Base-by-base conservation (phyloP, 75 land plant species). In the Adiantum capillusveneris region DNA sequence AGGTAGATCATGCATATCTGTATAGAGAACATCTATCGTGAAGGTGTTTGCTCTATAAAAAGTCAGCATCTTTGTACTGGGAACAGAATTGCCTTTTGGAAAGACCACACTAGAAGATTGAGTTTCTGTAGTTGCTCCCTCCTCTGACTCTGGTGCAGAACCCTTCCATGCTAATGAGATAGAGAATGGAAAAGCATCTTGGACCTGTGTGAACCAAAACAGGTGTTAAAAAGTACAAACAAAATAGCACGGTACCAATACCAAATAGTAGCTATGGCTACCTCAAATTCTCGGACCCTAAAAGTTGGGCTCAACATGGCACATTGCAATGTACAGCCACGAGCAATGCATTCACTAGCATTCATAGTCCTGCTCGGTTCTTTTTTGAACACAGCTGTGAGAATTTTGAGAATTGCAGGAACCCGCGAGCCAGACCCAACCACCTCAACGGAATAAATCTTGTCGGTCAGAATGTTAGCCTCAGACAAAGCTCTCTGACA, bases 311-410 rank as follows among this genome's bases (percentile, higher is more conserved):
- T 89, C 31, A 94, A 76, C 98, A 94, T 94, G 20, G 98, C 98
- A 81, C 90, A 83, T 57, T 89, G 98, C 20, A 94, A 83, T 9
- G 98, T 84, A 71, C 98, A 94, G 6, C 98, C 98, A 41, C 96
- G 87, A 9, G 96, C 87, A 49, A 94, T 76, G 65, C 96, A 88
- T 53, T 94, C 98, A 57, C 98, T 94, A 3, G 98, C 98, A 78
- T 94, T 94, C 65, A 86, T 36, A 16, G 90, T 83, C 20, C 98
- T 59, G 29, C 89, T 71, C 7, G 90, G 96, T 63, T 94, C 98
- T 72, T 65, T 81, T 58, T 52, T 55, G 63, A 89, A 94, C 5
- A 85, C 54, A 11, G 70, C 63, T 36, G 68, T 28, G 48, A 94
- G 53, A 25, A 79, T 65, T 58, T 75, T 83, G 20, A 73, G 53